phyloP scores from a whole-genome alignment of 2,329 filamentous ascomycete genomes.

The Colletotrichum neosansevieriae region DNA sequence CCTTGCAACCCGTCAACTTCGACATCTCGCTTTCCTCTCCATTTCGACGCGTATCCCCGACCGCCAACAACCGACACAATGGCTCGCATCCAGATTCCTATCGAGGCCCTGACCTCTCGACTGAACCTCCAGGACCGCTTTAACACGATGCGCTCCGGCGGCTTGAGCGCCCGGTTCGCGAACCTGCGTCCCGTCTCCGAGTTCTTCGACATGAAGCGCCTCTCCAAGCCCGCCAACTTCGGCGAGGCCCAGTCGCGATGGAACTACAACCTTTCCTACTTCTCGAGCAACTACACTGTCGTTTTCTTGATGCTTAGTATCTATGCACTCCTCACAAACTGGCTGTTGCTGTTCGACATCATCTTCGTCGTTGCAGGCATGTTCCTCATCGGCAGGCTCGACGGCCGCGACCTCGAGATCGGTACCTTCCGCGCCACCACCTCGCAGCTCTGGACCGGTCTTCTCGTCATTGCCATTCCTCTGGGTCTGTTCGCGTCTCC shows the following conservation, averaged over 20 bases:
- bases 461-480: slow-evolving; percentile 86
- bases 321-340: slow-evolving; percentile 93
- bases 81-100: slow-evolving; percentile 91
- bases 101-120: slow-evolving; percentile 91
- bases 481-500: slow-evolving; percentile 88
- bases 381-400: slow-evolving; percentile 91
- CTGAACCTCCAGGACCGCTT: slow-evolving; percentile 90
- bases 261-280: slow-evolving; percentile 97
- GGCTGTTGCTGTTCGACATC: slow-evolving; percentile 90
- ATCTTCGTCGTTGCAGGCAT: slow-evolving; percentile 87
- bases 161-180: slow-evolving; percentile 84
- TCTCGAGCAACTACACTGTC: slow-evolving; percentile 97
- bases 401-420: slow-evolving; percentile 88
- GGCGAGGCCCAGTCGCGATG: slow-evolving; percentile 89
- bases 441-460: slow-evolving; percentile 92
- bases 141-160: slow-evolving; percentile 82
- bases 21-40: background rate
- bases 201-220: slow-evolving; percentile 94
- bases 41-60: slow-evolving; percentile 1
- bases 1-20: background rate
- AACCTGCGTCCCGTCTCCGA: slow-evolving; percentile 92
- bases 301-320: slow-evolving; percentile 96
- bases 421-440: slow-evolving; percentile 86
- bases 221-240: slow-evolving; percentile 95
- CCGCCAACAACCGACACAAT: slow-evolving; percentile 59